These are phyloP conservation scores for Solanum chiquidenum DNA, from an alignment of 257 asterid genomes.

Conservation along the genomic window DNA sequence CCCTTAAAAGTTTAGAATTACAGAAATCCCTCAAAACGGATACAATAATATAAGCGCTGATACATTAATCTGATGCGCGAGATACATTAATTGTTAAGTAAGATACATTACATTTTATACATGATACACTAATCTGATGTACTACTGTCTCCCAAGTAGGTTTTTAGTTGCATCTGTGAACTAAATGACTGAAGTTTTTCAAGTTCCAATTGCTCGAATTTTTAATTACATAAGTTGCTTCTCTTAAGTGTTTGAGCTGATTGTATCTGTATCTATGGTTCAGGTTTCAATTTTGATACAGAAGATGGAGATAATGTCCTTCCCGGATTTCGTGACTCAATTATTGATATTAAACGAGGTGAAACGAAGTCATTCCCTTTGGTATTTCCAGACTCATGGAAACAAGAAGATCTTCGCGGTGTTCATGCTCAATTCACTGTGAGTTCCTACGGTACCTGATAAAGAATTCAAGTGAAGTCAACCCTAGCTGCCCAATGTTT, in stretches of 20 bases:
- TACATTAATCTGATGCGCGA: too few species aligned
- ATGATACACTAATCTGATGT: too few species aligned
- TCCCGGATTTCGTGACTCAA: constrained; percentile 64
- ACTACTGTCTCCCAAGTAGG: background rate
- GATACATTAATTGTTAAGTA: too few species aligned
- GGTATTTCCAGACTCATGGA: constrained; percentile 87
- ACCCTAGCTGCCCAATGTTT: background rate
- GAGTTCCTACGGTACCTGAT: constrained; percentile 13
- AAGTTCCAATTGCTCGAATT: background rate
- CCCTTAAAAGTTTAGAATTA: too few species aligned
- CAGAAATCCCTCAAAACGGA: too few species aligned
- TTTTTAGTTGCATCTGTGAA: background rate
- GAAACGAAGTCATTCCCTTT: constrained; percentile 72
- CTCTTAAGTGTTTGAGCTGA: background rate
- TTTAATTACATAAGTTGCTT: background rate
- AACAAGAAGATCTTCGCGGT: constrained; percentile 87
- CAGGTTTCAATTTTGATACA: constrained; percentile 93
- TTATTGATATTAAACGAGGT: constrained; percentile 59
- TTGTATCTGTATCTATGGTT: background rate
- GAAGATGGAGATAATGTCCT: constrained; percentile 85
- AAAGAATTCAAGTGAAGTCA: background rate
- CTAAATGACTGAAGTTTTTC: background rate
- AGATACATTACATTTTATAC: too few species aligned
- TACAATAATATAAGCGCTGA: too few species aligned
- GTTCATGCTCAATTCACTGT: constrained; percentile 80